phyloP scores from a whole-genome alignment of 2,329 filamentous ascomycete species.

The Penicillium sp. region DNA sequence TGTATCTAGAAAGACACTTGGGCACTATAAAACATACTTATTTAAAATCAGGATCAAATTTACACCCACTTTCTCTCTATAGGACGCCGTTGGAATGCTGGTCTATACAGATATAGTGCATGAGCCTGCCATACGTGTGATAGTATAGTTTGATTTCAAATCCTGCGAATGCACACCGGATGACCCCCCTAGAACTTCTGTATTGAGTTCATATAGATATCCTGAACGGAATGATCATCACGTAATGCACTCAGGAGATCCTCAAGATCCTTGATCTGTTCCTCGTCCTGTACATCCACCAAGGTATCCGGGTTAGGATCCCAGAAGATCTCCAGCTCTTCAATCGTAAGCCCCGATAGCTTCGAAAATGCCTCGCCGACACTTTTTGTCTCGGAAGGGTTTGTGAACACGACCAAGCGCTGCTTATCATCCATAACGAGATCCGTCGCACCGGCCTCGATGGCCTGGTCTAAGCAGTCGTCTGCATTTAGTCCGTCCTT shows the following conservation, averaged over 20 bases:
- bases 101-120: constrained; percentile 18
- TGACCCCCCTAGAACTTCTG: constrained; percentile 21
- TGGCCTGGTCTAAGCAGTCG: constrained; percentile 70
- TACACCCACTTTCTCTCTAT: neutral
- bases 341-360: constrained; percentile 60
- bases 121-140: neutral
- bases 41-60: too few relatives aligned
- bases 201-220: constrained; percentile 65
- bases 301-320: constrained; percentile 74
- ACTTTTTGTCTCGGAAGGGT: constrained; percentile 59
- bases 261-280: constrained; percentile 53
- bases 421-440: constrained; percentile 58
- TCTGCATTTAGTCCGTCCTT: constrained; percentile 56
- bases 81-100: constrained; percentile 13
- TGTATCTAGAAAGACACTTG: too few relatives aligned
- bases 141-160: neutral
- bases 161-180: neutral
- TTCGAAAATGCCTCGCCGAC: constrained; percentile 61
- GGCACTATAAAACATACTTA: too few relatives aligned
- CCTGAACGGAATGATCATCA: constrained; percentile 68
- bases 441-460: constrained; percentile 70
- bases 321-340: constrained; percentile 78
- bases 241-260: constrained; percentile 52
- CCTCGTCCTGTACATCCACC: constrained; percentile 56
- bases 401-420: constrained; percentile 65